Evolutionary conservation across 352 stramenopile genomes (phyloP).

Genomic region (Phytophthora palmivora): DNA sequence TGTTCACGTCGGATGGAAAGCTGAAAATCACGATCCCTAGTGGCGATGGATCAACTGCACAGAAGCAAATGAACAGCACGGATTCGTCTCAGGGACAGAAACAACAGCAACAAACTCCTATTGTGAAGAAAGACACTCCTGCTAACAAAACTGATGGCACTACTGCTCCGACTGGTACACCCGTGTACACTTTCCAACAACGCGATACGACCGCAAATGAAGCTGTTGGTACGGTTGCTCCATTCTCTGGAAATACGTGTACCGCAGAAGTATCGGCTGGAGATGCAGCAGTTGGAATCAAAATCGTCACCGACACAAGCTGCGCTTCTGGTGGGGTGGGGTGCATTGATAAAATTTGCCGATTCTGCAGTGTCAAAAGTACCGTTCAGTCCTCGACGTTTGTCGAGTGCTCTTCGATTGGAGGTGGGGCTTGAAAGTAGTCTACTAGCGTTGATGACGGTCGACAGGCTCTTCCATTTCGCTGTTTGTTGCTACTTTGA

Average conservation of each 20-base stretch:
- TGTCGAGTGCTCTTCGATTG: conserved; percentile 8
- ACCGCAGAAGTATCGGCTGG: conserved; percentile 12
- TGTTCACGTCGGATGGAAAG: conserved; percentile 28
- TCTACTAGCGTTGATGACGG: neutral
- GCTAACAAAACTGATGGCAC: neutral
- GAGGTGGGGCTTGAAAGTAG: neutral
- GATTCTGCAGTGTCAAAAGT: conserved; percentile 11
- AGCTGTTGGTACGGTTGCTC: conserved; percentile 27
- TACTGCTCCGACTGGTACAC: conserved; percentile 3
- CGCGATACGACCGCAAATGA: conserved; percentile 16
- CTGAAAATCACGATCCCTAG: conserved; percentile 49
- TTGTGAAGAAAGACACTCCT: conserved; percentile 9
- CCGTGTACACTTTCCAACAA: conserved; percentile 27
- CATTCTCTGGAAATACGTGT: conserved; percentile 8
- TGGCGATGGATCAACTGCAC: conserved; percentile 8
- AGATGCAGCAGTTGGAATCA: conserved; percentile 11
- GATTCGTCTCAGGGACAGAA: conserved; percentile 10
- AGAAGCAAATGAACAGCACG: conserved; percentile 23
- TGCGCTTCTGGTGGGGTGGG: conserved; percentile 9
- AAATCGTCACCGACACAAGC: conserved; percentile 19
- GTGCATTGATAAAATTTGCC: conserved; percentile 14
- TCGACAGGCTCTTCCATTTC: no score
- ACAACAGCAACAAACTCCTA: conserved; percentile 1
- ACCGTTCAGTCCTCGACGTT: neutral
- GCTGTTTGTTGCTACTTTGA: neutral